Evolutionary conservation across 495 filamentous ascomycete genomes (phyloP), one percentile per base, ranked within the genome.

Genomic region (Endocarpon pusillum): DNA sequence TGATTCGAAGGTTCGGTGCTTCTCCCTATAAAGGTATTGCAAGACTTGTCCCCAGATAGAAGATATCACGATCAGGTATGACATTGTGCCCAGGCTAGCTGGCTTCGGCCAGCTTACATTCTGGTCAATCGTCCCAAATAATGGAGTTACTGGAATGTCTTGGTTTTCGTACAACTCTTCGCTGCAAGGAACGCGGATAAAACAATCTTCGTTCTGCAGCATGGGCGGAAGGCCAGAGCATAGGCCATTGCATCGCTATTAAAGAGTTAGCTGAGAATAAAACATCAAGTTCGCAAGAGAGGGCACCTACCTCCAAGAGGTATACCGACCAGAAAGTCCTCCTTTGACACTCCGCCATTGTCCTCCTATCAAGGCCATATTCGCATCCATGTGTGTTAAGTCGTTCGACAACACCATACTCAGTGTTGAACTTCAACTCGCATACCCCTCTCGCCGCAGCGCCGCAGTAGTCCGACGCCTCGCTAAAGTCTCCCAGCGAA

Each of bases 241-340:
- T 36, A 71, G 65, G 19, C 65, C 68, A 21, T 63, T 71, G 19
- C 74, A 58, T 19, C 73, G 66, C 58, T 71, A 40, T 8, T 22
- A 10, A 18, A 12, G 10, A 20, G 37, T 44, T 19, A 42, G 38
- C 27, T n/a, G n/a, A n/a, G n/a, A n/a, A n/a, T n/a, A n/a, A n/a
- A n/a, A n/a, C n/a, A n/a, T n/a, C n/a, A n/a, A n/a, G n/a, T n/a
- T n/a, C 27, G 16, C n/a, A 9, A 11, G 19, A 19, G 22, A 19
- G 16, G 8, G 19, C 43, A 53, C 64, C 59, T 45, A 69, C 66
- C 42, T 80, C 74, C 42, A 73, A 54, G 34, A 77, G 36, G 39
- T 69, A 79, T 20, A 64, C 60, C 10, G 68, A 64, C 76, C 75
- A 81, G 45, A 78, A 78, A 0, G 71, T 78, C 32, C 75, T 56